phyloP scores from a whole-genome alignment of 2,329 filamentous ascomycete species.

The Whalleya microplaca region DNA sequence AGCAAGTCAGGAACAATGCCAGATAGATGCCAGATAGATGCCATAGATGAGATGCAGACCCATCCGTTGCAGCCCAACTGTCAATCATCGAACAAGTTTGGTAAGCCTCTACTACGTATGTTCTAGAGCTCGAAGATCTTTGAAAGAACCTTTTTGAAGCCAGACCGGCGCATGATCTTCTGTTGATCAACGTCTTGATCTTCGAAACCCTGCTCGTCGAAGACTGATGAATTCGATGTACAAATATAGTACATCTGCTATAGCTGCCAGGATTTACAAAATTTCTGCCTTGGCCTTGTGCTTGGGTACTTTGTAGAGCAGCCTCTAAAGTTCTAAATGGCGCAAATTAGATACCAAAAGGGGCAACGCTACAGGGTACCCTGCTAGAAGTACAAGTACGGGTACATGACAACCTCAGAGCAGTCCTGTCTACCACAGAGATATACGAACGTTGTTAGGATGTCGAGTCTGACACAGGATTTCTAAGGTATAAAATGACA shows the following conservation, averaged over 20 bases:
- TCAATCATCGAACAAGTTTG: conserved; percentile 11
- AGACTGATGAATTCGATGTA: background rate
- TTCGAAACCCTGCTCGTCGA: background rate
- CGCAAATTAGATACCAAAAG: background rate
- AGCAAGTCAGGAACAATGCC: background rate
- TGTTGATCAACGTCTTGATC: conserved; percentile 25
- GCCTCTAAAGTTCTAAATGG: background rate
- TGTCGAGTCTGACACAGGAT: background rate
- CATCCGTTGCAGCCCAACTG: conserved; percentile 1
- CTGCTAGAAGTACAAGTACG: background rate
- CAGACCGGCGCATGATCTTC: conserved; percentile 21
- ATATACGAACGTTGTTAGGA: background rate
- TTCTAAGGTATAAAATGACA: background rate
- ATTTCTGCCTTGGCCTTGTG: background rate
- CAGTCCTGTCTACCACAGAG: background rate
- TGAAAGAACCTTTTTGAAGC: conserved; percentile 9
- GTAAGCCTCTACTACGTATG: conserved; percentile 1
- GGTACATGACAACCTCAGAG: background rate
- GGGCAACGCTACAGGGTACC: background rate
- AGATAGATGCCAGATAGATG: too few relatives aligned
- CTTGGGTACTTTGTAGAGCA: background rate
- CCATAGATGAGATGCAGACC: background rate
- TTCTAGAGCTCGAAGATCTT: background rate
- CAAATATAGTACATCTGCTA: background rate
- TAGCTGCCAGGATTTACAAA: too few relatives aligned